These are phyloP conservation scores for Ustilaginoidea virens DNA, from an alignment of 2,329 filamentous ascomycete genomes.

Conservation along the genomic window DNA sequence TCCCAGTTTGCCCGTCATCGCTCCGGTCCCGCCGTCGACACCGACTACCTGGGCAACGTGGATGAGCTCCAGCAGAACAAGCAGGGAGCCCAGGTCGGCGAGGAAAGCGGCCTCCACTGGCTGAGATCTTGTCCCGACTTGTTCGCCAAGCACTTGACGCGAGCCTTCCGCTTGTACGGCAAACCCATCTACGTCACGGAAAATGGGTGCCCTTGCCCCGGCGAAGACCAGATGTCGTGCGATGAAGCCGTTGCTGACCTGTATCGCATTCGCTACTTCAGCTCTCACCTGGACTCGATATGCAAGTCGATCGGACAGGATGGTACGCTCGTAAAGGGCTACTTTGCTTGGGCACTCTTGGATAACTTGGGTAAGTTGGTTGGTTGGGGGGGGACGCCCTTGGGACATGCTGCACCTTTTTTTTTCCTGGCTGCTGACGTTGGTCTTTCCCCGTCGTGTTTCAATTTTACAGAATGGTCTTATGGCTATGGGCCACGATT, in stretches of 20 bases:
- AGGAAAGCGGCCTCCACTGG: conserved; percentile 18
- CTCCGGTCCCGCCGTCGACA: conserved; percentile 9
- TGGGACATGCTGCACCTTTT: too few species aligned
- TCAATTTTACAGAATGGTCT: conserved; percentile 15
- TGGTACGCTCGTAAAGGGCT: conserved; percentile 15
- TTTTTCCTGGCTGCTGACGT: too few species aligned
- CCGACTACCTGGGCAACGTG: conserved; percentile 19
- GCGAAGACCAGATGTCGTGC: conserved; percentile 17
- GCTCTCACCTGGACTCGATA: conserved; percentile 22
- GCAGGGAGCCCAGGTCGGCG: conserved; percentile 13
- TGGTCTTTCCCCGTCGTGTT: too few species aligned
- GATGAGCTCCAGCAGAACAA: conserved; percentile 17
- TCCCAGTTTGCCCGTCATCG: conserved; percentile 18
- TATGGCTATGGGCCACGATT: conserved; percentile 23
- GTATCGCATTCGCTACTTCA: conserved; percentile 21
- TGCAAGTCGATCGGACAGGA: conserved; percentile 14
- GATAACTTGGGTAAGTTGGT: conserved; percentile 20
- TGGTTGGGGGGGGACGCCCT: too few species aligned
- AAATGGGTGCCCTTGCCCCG: conserved; percentile 20
- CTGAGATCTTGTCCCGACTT: conserved; percentile 14
- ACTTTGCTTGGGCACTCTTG: conserved; percentile 20
- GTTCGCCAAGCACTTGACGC: conserved; percentile 15
- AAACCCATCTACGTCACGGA: conserved; percentile 16
- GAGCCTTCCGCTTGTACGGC: conserved; percentile 11
- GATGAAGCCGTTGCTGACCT: conserved; percentile 17